phyloP scores from a whole-genome alignment of 2,329 filamentous ascomycete species.

The Canariomyces notabilis region DNA sequence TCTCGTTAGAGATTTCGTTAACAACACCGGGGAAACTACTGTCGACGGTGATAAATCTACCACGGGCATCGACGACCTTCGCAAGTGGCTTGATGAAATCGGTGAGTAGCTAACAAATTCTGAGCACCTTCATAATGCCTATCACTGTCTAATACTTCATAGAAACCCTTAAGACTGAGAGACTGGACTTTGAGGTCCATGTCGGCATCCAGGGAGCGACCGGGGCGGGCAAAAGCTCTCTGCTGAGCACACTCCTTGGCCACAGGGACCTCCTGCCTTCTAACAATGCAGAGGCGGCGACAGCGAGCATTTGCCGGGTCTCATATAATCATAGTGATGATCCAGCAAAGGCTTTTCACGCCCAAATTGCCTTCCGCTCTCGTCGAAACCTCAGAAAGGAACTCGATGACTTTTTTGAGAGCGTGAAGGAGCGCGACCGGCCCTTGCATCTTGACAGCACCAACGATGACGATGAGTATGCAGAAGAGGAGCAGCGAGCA shows the following conservation, averaged over 20 bases:
- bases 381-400: conserved; percentile 7
- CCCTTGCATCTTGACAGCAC: too few species aligned
- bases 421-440: conserved; percentile 1
- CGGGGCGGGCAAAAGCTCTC: conserved; percentile 17
- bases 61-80: conserved; percentile 3
- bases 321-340: conserved; percentile 11
- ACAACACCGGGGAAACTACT: too few species aligned
- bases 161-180: neutral
- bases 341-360: conserved; percentile 2
- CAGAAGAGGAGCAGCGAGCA: conserved; percentile 1
- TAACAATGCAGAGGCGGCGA: conserved; percentile 12
- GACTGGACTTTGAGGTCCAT: conserved; percentile 7
- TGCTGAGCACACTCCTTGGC: conserved; percentile 13
- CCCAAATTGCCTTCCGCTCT: conserved; percentile 12
- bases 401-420: neutral
- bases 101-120: neutral
- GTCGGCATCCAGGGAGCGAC: conserved; percentile 16
- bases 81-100: neutral
- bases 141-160: neutral
- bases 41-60: too few species aligned
- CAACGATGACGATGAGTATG: neutral
- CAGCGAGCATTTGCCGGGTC: conserved; percentile 13
- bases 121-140: neutral
- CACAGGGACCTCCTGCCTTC: conserved; percentile 13
- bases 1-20: too few species aligned